Evolutionary conservation across 176 grass and related monocot species (phyloP).

Genomic region (Avena atlantica): DNA sequence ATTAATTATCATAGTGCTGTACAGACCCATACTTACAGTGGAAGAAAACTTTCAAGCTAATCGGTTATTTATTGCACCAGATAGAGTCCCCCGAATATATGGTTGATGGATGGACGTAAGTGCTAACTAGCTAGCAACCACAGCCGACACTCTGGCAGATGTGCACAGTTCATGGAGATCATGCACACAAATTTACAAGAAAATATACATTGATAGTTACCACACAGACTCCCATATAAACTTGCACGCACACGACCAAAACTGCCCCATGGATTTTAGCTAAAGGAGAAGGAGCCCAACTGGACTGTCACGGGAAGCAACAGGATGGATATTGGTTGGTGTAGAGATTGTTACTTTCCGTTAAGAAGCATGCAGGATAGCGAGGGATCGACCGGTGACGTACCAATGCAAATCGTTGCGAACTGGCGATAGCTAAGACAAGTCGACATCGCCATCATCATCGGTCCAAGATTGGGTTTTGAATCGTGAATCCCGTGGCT

Average conservation of each 20-base stretch:
- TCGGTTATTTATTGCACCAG: too few relatives aligned
- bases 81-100: too few relatives aligned
- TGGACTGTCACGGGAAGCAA: neutral
- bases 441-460: neutral
- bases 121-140: too few relatives aligned
- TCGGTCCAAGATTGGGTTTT: neutral
- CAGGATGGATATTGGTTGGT: neutral
- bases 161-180: neutral
- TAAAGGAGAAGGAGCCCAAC: neutral
- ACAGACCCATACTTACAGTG: too few relatives aligned
- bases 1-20: too few relatives aligned
- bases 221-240: neutral
- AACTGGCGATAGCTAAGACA: neutral
- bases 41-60: too few relatives aligned
- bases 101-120: too few relatives aligned
- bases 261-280: neutral
- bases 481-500: neutral
- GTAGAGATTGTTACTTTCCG: neutral
- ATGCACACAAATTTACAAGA: neutral
- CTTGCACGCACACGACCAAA: neutral
- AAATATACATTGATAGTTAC: neutral
- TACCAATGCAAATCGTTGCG: neutral
- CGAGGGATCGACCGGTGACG: neutral
- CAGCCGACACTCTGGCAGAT: neutral
- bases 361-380: neutral